Evolutionary conservation across 306 rosid species (phyloP).

Genomic region (Corylus heterophylla): DNA sequence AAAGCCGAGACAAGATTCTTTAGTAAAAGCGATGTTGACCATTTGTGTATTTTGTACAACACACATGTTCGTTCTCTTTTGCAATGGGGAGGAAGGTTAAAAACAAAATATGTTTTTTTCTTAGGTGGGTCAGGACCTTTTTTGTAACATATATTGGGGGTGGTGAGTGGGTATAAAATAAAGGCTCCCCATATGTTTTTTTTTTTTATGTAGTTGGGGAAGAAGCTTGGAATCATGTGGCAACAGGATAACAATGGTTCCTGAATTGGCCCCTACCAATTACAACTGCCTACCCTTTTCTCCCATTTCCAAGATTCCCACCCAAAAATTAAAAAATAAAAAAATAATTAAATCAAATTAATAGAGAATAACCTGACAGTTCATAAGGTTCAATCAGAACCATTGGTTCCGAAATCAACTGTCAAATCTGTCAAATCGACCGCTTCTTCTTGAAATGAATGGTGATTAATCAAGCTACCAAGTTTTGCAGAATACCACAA

Average conservation of each 20-base stretch:
- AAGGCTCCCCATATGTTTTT: slow-evolving; percentile 8
- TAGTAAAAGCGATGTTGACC: slow-evolving; percentile 25
- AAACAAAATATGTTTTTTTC: background rate
- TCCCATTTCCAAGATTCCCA: slow-evolving; percentile 31
- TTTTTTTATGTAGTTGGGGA: slow-evolving; percentile 4
- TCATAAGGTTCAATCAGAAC: background rate
- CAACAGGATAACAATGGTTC: slow-evolving; percentile 21
- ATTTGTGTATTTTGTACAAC: background rate
- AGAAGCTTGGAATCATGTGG: slow-evolving; percentile 29
- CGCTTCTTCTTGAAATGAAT: background rate
- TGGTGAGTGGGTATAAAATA: slow-evolving; percentile 38
- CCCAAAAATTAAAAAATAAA: background rate
- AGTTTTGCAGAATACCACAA: background rate
- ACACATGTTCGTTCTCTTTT: background rate
- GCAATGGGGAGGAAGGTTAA: background rate
- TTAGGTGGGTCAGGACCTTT: background rate
- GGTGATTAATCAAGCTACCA: background rate
- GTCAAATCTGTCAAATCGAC: background rate
- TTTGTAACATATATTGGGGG: slow-evolving; percentile 7
- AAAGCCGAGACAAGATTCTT: background rate
- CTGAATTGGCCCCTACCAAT: slow-evolving; percentile 28
- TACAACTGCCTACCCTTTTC: slow-evolving; percentile 18
- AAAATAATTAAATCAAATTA: no score
- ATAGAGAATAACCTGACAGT: background rate
- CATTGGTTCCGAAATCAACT: background rate